These are phyloP conservation scores for Lactarius akahatsu DNA, from an alignment of 768 basidiomycete genomes.

Conservation along the genomic window DNA sequence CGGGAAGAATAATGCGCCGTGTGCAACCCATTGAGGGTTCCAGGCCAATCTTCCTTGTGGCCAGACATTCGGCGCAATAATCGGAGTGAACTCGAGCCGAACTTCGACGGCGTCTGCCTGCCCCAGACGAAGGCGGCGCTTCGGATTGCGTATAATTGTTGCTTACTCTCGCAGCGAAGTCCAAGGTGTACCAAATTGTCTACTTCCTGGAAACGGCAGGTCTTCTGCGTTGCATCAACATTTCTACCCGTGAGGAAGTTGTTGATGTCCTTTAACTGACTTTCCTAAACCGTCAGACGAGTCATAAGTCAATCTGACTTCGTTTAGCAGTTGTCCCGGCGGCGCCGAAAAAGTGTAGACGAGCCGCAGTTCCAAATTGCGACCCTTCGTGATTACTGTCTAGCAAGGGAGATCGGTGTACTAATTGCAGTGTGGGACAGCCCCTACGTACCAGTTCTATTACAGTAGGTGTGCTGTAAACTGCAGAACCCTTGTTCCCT, in stretches of 20 bases:
- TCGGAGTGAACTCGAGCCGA: slow-evolving; percentile 12
- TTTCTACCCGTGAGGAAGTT: background rate
- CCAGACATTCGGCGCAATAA: slow-evolving; percentile 11
- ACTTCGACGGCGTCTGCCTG: slow-evolving; percentile 17
- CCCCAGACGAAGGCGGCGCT: slow-evolving; percentile 6
- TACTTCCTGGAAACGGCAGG: slow-evolving; percentile 3
- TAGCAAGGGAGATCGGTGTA: background rate
- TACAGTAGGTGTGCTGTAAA: background rate
- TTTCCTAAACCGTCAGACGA: background rate
- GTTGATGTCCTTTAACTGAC: background rate
- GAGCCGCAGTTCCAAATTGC: slow-evolving; percentile 3
- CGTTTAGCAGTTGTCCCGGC: background rate
- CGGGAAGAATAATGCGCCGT: slow-evolving; percentile 1
- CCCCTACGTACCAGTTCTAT: background rate
- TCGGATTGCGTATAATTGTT: slow-evolving; percentile 8
- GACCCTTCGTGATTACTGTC: background rate
- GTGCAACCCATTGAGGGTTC: background rate
- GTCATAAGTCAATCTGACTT: background rate
- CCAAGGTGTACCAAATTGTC: background rate
- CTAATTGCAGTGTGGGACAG: background rate
- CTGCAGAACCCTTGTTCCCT: background rate
- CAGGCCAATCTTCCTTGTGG: background rate
- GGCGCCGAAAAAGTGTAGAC: background rate
- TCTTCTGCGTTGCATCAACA: slow-evolving; percentile 9
- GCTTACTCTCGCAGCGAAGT: slow-evolving; percentile 7